Evolutionary conservation across 306 rosid genomes (phyloP).

Genomic region (Hylodesmum podocarpum): DNA sequence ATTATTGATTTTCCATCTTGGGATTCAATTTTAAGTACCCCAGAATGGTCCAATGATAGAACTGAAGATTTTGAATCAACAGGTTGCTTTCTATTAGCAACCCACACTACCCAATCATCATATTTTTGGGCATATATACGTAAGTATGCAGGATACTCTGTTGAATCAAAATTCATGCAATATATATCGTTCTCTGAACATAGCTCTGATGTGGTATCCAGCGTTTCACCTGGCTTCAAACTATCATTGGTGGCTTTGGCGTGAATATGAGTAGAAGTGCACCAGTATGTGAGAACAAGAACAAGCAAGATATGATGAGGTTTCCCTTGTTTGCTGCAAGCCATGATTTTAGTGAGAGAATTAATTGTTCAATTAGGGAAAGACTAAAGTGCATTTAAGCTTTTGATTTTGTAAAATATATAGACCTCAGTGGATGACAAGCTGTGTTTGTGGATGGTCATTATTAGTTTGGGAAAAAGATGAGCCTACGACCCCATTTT

Average conservation of each 20-base stretch:
- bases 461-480: not conserved
- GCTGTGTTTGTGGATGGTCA: not conserved
- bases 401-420: not conserved
- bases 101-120: not conserved
- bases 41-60: not conserved
- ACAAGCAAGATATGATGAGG: not conserved
- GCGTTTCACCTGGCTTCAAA: slow-evolving; percentile 5
- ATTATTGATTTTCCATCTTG: slow-evolving; percentile 1
- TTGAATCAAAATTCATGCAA: not conserved
- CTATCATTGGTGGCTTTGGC: not conserved
- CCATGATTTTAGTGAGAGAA: not conserved
- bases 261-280: not conserved
- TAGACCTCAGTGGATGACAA: not conserved
- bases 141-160: not conserved
- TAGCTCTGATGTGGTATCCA: not conserved
- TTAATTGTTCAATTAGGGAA: not conserved
- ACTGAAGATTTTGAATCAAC: not conserved
- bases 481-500: not conserved
- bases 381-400: not conserved
- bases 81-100: not conserved
- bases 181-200: not conserved
- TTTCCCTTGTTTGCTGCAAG: not conserved
- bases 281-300: not conserved
- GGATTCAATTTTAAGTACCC: slow-evolving; percentile 14
- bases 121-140: not conserved